Percentiles rank a stretch among this genome's conserved stretches.
phyloP scores from a whole-genome alignment of 2,329 filamentous ascomycete genomes.

The Blumeria graminis region DNA sequence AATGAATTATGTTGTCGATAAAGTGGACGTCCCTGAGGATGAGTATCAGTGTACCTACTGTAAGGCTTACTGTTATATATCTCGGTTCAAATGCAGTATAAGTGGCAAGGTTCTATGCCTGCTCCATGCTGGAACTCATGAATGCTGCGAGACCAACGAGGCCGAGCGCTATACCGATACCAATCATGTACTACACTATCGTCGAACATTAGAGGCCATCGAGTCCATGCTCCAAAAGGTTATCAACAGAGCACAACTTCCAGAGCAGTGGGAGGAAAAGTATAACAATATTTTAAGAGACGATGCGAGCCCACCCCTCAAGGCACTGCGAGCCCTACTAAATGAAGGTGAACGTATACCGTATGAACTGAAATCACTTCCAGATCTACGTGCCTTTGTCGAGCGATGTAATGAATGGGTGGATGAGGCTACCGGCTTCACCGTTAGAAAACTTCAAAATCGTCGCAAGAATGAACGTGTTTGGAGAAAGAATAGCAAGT shows the following conservation, averaged over 20 bases:
- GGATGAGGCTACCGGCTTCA: slow-evolving; percentile 88
- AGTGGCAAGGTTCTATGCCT: slow-evolving; percentile 67
- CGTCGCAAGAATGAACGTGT: slow-evolving; percentile 82
- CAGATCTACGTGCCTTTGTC: slow-evolving; percentile 68
- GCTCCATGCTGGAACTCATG: slow-evolving; percentile 51
- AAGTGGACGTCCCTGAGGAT: slow-evolving; percentile 63
- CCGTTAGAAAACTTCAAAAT: slow-evolving; percentile 90
- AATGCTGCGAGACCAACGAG: slow-evolving; percentile 53
- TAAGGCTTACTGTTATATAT: slow-evolving; percentile 79
- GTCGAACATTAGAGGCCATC: slow-evolving; percentile 50
- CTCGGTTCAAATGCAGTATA: slow-evolving; percentile 65
- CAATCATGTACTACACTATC: slow-evolving; percentile 53
- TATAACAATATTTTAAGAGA: slow-evolving; percentile 66
- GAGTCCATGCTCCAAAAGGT: slow-evolving; percentile 46
- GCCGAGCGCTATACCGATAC: slow-evolving; percentile 41
- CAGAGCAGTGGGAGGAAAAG: slow-evolving; percentile 78
- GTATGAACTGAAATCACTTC: slow-evolving; percentile 62
- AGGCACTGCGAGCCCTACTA: slow-evolving; percentile 58
- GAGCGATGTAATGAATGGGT: slow-evolving; percentile 95
- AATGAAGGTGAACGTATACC: slow-evolving; percentile 93
- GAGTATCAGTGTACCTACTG: slow-evolving; percentile 82
- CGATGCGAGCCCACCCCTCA: slow-evolving; percentile 63
- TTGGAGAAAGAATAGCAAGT: slow-evolving; percentile 54
- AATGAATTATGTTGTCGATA: slow-evolving; percentile 38
- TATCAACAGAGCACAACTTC: slow-evolving; percentile 61